These are phyloP conservation scores for Cajanus cajan DNA, from an alignment of 306 rosid genomes.

Conservation along the genomic window DNA sequence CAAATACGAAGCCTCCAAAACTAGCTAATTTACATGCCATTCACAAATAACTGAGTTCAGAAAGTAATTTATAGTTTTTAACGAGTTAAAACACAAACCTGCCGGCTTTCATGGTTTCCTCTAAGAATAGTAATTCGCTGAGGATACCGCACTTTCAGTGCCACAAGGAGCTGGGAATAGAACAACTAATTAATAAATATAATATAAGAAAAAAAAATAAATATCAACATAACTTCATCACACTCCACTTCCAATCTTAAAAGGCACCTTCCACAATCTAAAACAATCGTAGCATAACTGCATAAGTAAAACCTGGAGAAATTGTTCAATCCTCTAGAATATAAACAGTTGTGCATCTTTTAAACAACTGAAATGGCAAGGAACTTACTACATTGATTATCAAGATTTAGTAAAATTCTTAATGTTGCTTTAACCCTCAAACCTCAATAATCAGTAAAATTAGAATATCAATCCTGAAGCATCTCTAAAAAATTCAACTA, in stretches of 20 bases:
- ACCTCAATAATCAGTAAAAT: background rate
- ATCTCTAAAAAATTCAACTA: constrained; percentile 17
- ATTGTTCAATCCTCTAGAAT: background rate
- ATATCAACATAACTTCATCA: constrained; percentile 23
- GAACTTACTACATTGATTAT: background rate
- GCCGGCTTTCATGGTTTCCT: constrained; percentile 99
- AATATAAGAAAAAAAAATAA: background rate
- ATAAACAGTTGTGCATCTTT: background rate
- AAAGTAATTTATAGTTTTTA: background rate
- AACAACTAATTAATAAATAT: constrained; percentile 34
- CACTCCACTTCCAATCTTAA: background rate
- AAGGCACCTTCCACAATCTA: background rate
- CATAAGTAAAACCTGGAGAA: background rate
- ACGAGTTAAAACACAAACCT: constrained; percentile 54
- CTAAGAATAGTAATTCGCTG: constrained; percentile 98
- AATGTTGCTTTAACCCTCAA: constrained; percentile 2
- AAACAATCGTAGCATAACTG: background rate
- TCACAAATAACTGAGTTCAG: background rate
- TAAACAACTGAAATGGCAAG: background rate
- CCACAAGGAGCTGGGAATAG: constrained; percentile 85
- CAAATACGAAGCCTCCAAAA: background rate
- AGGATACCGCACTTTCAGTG: constrained; percentile 88
- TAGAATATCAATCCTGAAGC: background rate
- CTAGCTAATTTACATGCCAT: background rate
- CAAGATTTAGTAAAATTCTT: background rate